phyloP scores from a whole-genome alignment of 805 yeast species.

The Candida mattraensis region DNA sequence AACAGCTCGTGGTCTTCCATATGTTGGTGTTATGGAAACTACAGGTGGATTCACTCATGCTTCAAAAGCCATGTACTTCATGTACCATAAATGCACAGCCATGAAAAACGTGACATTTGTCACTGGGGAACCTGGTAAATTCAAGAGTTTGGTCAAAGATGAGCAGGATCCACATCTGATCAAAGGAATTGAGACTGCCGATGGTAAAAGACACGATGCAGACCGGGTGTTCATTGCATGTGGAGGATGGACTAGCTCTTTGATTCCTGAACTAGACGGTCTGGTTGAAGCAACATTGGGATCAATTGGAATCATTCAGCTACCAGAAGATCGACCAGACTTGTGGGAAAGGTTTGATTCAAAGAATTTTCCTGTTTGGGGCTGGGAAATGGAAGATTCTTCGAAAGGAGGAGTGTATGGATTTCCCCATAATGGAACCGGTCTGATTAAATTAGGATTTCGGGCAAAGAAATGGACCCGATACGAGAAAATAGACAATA shows the following conservation, averaged over 20 bases:
- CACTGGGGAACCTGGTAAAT: background rate
- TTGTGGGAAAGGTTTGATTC: conserved; percentile 3
- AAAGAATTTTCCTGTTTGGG: conserved; percentile 3
- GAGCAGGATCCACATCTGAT: background rate
- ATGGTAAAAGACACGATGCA: background rate
- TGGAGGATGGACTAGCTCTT: conserved; percentile 5
- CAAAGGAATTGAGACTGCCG: background rate
- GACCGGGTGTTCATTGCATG: conserved; percentile 3
- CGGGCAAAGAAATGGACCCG: conserved; percentile 3
- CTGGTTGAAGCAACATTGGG: conserved; percentile 4
- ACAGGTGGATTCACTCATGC: conserved; percentile 5
- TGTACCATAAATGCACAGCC: conserved; percentile 2
- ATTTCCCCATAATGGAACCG: conserved; percentile 5
- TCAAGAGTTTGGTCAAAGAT: background rate
- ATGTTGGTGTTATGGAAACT: conserved; percentile 2
- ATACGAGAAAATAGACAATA: background rate
- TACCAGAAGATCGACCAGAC: conserved; percentile 1
- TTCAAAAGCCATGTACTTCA: conserved; percentile 1
- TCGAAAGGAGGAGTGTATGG: conserved; percentile 3
- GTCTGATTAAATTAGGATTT: conserved; percentile 2
- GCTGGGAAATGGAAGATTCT: conserved; percentile 4
- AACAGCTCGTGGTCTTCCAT: background rate
- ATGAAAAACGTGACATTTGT: conserved; percentile 1
- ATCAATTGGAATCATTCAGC: conserved; percentile 1
- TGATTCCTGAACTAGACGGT: conserved; percentile 2